phyloP scores from a whole-genome alignment of 2,329 filamentous ascomycete genomes.

The Akanthomyces muscarius region DNA sequence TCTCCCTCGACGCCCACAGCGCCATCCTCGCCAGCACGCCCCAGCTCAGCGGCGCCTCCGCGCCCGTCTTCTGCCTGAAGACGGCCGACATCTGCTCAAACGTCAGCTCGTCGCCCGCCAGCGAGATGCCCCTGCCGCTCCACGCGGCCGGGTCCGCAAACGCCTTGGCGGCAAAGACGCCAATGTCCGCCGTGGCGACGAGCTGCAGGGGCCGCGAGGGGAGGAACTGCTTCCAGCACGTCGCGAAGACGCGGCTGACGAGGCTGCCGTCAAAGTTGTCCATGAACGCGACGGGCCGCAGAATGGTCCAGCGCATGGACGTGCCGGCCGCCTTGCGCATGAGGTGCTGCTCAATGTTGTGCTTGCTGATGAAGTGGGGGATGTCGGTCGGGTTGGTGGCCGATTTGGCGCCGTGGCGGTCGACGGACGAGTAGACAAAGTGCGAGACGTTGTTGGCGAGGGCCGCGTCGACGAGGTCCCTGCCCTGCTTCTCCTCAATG shows the following conservation, averaged over 20 bases:
- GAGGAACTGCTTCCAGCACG: constrained; percentile 34
- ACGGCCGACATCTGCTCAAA: constrained; percentile 22
- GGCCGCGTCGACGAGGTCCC: constrained; percentile 53
- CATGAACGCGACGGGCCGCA: constrained; percentile 61
- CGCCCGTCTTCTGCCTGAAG: no score
- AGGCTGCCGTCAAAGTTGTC: constrained; percentile 40
- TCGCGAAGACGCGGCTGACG: constrained; percentile 22
- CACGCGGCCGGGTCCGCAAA: constrained; percentile 33
- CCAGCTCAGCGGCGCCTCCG: no score
- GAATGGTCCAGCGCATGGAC: constrained; percentile 56
- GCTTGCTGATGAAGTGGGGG: constrained; percentile 60
- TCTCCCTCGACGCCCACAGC: no score
- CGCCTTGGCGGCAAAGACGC: constrained; percentile 41
- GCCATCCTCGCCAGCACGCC: no score
- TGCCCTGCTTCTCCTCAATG: constrained; percentile 50
- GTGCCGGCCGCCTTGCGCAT: constrained; percentile 35
- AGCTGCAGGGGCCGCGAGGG: constrained; percentile 36
- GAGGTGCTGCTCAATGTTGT: constrained; percentile 58
- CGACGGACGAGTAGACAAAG: constrained; percentile 49
- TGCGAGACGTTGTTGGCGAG: constrained; percentile 51
- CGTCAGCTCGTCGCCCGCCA: constrained; percentile 44
- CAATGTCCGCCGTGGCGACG: constrained; percentile 41
- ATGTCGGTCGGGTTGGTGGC: constrained; percentile 51
- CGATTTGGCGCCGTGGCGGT: neutral
- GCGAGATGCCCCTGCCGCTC: constrained; percentile 25